Percentiles rank a stretch among this genome's conserved stretches.
phyloP scores from a whole-genome alignment of 2,329 filamentous ascomycete genomes.

The Ophiostoma australiae region DNA sequence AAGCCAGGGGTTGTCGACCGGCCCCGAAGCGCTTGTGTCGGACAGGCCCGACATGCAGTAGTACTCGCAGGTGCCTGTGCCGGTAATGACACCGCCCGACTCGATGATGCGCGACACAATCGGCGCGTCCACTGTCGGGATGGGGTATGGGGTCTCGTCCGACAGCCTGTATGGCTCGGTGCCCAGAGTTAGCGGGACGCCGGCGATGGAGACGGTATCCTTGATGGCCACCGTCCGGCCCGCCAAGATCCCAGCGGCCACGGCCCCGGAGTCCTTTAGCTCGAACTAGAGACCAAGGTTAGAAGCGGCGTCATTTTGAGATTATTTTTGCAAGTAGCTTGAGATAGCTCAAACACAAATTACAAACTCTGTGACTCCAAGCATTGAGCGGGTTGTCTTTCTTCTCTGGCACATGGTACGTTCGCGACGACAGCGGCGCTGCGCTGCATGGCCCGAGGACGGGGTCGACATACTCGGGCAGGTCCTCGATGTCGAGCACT shows the following conservation, averaged over 20 bases:
- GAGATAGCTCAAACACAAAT: not conserved
- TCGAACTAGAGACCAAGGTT: conserved; percentile 26
- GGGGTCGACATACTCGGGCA: conserved; percentile 32
- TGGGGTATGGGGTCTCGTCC: conserved; percentile 53
- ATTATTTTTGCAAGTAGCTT: not conserved
- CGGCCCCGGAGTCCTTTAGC: conserved; percentile 27
- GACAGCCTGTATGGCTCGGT: conserved; percentile 42
- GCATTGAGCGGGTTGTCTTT: conserved; percentile 35
- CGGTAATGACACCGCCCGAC: conserved; percentile 64
- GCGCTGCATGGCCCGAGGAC: conserved; percentile 27
- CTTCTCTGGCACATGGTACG: conserved; percentile 28
- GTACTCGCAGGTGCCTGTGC: conserved; percentile 68
- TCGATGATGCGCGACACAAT: conserved; percentile 40
- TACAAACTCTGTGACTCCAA: conserved; percentile 33
- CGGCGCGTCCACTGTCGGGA: conserved; percentile 54
- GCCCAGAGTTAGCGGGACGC: conserved; percentile 52
- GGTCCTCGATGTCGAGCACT: conserved; percentile 29
- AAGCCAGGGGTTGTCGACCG: conserved; percentile 68
- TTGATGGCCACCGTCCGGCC: conserved; percentile 70
- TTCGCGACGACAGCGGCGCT: conserved; percentile 22
- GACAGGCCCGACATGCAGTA: conserved; percentile 52
- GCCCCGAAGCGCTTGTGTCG: conserved; percentile 70
- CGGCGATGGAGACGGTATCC: conserved; percentile 68
- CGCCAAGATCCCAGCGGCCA: conserved; percentile 52
- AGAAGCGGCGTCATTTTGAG: not conserved